Evolutionary conservation across 371 early-diverging fungal genomes (phyloP).

Genomic region (Mortierella sp.): DNA sequence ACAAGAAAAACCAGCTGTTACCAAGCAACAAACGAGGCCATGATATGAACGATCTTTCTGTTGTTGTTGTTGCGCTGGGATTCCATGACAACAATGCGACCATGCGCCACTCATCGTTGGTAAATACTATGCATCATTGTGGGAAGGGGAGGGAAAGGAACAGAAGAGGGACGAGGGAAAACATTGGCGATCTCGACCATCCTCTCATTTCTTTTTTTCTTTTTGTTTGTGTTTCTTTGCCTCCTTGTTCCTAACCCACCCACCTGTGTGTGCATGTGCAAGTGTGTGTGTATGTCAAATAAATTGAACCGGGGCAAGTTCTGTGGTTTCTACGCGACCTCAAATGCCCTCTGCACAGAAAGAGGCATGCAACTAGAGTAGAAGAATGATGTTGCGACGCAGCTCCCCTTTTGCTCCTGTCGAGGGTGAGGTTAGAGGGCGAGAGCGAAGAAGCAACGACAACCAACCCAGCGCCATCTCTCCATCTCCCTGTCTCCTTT

Average conservation of each 20-base stretch:
- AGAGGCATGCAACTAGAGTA: too few species aligned
- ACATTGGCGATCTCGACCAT: slow-evolving; percentile 5
- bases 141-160: neutral
- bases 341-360: too few species aligned
- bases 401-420: too few species aligned
- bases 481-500: too few species aligned
- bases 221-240: too few species aligned
- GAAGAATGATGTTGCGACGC: too few species aligned
- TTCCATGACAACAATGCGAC: neutral
- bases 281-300: neutral
- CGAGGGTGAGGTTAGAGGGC: too few species aligned
- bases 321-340: too few species aligned
- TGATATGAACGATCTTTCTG: neutral
- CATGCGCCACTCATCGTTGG: neutral
- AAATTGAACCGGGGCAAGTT: neutral
- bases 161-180: neutral
- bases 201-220: neutral
- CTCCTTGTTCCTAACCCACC: neutral
- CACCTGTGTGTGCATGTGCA: neutral
- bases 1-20: neutral
- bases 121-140: neutral
- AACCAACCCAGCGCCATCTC: too few species aligned
- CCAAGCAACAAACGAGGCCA: neutral
- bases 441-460: too few species aligned
- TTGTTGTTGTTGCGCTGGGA: neutral